Base-by-base conservation (phyloP, 2,329 filamentous ascomycete genomes). In the Cordyceps fumosorosea region DNA sequence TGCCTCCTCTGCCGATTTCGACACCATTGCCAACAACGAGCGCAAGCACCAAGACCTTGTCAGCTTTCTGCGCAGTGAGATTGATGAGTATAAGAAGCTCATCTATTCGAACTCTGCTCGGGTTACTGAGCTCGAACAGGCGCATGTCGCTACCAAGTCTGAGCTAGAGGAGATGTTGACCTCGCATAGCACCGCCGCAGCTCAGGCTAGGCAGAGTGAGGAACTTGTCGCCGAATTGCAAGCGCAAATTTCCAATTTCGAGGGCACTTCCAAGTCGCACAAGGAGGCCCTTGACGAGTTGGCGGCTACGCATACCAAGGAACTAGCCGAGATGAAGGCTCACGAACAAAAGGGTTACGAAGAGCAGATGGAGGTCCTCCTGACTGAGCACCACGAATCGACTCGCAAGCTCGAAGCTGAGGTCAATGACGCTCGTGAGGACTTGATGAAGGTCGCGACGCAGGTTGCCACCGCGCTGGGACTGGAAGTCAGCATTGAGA, bases 21-120 rank as follows among this genome's bases (percentile, higher is more conserved):
- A 83, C 26, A 76, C 81, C 1, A 59, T 65, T 34, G 75, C 74
- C 60, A 82, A 85, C 64, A 77, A 74, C 2, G 75, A 82, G 42
- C 73, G 74, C 47, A 81, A 83, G 70, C 85, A 90, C 64, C 77
- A 87, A 63, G 79, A 83, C 42, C 76, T 87, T 54, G 77, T 90
- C 40, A 77, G 80, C 42, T 80, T 79, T 51, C 76, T 97, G 48
- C 89, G 89, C 65, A 81, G 77, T 63, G 88, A 96, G 71, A 88
- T 97, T 59, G 86, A 93, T 57, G 87, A 91, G 70, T 92, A 96
- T 76, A 93, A 90, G 76, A 77, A 82, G 3, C 84, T 89, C 44
- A 88, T 96, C 68, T 82, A 83, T 65, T 81, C 79, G 66, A 90
- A 93, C 68, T 80, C 86, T 14, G 72, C 82, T 45, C 90, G 87